Conservation (phyloP, 768 basidiomycete species). For the Dendrothele bispora region DNA sequence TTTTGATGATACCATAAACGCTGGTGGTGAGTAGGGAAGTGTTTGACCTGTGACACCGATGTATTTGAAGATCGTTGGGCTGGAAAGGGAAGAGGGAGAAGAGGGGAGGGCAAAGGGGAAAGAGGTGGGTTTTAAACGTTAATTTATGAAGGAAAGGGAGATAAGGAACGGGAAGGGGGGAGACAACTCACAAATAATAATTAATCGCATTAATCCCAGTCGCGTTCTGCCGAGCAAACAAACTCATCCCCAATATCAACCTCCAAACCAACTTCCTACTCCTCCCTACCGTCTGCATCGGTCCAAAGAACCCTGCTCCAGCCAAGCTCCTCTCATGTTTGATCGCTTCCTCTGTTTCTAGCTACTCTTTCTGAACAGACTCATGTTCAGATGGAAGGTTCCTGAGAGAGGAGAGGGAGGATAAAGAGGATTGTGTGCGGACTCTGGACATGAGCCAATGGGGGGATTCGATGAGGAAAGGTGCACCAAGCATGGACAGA, state of each 20-base stretch:
- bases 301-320: slow-evolving; percentile 34
- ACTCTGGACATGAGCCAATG: slow-evolving; percentile 38
- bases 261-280: slow-evolving; percentile 30
- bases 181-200: slow-evolving; percentile 43
- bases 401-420: slow-evolving; percentile 32
- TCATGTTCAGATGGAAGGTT: slow-evolving; percentile 27
- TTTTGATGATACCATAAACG: slow-evolving; percentile 45
- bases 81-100: too few species aligned
- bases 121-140: too few species aligned
- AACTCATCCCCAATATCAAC: slow-evolving; percentile 31
- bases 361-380: slow-evolving; percentile 31
- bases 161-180: too few species aligned
- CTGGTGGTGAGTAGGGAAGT: slow-evolving; percentile 42
- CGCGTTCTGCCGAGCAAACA: slow-evolving; percentile 47
- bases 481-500: slow-evolving; percentile 29
- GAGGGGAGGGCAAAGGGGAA: too few species aligned
- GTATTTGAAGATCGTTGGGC: slow-evolving; percentile 45
- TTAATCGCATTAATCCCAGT: slow-evolving; percentile 47
- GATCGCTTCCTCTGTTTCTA: slow-evolving; percentile 31
- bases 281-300: slow-evolving; percentile 27
- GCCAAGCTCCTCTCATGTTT: slow-evolving; percentile 31
- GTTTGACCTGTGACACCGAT: slow-evolving; percentile 42
- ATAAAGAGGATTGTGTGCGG: slow-evolving; percentile 27
- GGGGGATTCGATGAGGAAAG: slow-evolving; percentile 35
- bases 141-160: too few species aligned